phyloP scores from a whole-genome alignment of 768 basidiomycete genomes.

The Podaxis sp. region DNA sequence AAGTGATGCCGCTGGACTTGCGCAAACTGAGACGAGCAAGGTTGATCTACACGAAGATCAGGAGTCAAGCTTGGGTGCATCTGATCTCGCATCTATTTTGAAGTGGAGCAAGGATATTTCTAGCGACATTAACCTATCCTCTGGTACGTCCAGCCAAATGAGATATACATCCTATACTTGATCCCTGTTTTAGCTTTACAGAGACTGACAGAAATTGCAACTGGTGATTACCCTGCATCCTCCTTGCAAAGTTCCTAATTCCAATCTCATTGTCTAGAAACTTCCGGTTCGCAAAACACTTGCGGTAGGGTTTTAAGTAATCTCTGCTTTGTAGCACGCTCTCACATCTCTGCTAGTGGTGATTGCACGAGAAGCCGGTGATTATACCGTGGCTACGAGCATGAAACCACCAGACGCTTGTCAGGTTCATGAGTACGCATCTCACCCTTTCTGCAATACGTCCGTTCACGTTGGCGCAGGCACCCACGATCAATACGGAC shows the following conservation, averaged over 20 bases:
- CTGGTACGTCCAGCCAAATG: conserved; percentile 37
- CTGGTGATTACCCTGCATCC: conserved; percentile 38
- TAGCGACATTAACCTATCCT: conserved; percentile 67
- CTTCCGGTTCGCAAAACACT: conserved; percentile 65
- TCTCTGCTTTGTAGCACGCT: not conserved
- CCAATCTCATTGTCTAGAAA: conserved; percentile 38
- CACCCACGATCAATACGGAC: conserved; percentile 60
- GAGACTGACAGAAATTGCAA: conserved; percentile 69
- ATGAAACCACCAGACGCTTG: conserved; percentile 59
- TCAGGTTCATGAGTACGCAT: conserved; percentile 66
- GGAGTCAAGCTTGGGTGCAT: conserved; percentile 56
- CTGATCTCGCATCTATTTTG: conserved; percentile 66
- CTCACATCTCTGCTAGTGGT: conserved; percentile 42
- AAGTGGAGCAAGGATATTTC: conserved; percentile 78
- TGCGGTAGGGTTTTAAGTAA: conserved; percentile 37
- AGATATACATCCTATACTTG: not conserved
- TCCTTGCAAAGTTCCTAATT: not conserved
- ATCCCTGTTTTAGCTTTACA: conserved; percentile 47
- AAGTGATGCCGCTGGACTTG: conserved; percentile 25
- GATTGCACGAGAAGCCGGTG: conserved; percentile 67
- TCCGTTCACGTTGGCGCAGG: conserved; percentile 28
- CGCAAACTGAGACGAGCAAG: conserved; percentile 29
- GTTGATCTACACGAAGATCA: conserved; percentile 47
- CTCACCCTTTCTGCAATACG: not conserved
- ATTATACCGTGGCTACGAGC: conserved; percentile 69